Base-by-base conservation (phyloP, 495 filamentous ascomycete species). In the Ascobolus immersus region DNA sequence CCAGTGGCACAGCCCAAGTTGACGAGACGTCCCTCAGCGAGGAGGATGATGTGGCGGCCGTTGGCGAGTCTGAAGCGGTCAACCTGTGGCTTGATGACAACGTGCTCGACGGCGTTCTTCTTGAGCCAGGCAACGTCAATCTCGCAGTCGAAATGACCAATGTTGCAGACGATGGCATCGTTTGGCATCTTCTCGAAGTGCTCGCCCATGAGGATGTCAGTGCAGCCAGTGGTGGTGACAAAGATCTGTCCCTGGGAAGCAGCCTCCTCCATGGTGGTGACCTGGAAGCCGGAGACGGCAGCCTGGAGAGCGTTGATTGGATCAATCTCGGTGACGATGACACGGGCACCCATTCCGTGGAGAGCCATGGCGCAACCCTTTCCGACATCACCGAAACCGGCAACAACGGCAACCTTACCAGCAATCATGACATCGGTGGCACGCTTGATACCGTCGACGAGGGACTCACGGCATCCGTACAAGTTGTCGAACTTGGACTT, bases 401-500 rank as follows among this genome's bases (percentile, higher is more conserved):
- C 86, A 47, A 96, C 89, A 42, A 94, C 80, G 34, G 71, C 84
- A 43, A 93, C 68, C 73, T 96, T 94, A 52, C 86, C 89, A 48
- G 89, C 86, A 65, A 96, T 80, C 86, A 96, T 96, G 56, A 94
- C 86, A 65, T 96, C 86, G 52, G 86, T 96, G 37, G 86, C 86
- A 61, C 86, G 84, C 75, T 94, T 96, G 70, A 96, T 96, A 58
- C 86, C 86, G 57, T 96, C 86, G 42, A 96, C 73, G 51, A 96
- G 71, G 38, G 86, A 93, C 65, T 96, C 86, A 53, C 79, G 73
- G 77, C 86, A 96, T 44, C 89, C 89, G 67, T 94, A 96, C 37
- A 94, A 65, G 68, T 96, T 96, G 69, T 96, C 86, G 56, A 96
- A 96, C 66, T 96, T 96, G 60, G 80, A 92, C 73, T 94, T 93